These are phyloP conservation scores for Neonectria magnoliae DNA, from an alignment of 2,329 filamentous ascomycete genomes.

Conservation along the genomic window DNA sequence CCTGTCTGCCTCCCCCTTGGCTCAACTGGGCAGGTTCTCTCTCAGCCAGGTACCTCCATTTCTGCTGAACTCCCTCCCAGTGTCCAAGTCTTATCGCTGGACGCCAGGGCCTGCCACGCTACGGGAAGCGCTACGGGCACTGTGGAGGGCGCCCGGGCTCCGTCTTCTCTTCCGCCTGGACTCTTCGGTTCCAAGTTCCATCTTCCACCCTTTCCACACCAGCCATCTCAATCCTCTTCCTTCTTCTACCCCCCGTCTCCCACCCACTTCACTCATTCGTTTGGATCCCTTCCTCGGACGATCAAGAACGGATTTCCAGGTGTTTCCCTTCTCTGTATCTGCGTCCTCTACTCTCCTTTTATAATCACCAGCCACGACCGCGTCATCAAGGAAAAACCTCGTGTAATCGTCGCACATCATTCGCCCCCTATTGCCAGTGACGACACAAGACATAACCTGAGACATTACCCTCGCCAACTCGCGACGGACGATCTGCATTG, in stretches of 20 bases:
- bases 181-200: neutral
- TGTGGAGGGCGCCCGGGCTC: neutral
- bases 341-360: slow-evolving; percentile 41
- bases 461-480: slow-evolving; percentile 7
- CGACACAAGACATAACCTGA: slow-evolving; percentile 18
- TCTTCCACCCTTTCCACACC: neutral
- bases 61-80: neutral
- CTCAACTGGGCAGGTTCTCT: neutral
- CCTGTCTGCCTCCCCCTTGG: neutral
- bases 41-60: neutral
- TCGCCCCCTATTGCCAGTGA: slow-evolving; percentile 27
- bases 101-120: neutral
- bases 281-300: slow-evolving; percentile 41
- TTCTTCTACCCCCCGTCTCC: slow-evolving; percentile 42
- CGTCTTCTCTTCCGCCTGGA: neutral
- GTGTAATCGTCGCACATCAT: slow-evolving; percentile 5
- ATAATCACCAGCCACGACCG: slow-evolving; percentile 19
- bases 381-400: slow-evolving; percentile 3
- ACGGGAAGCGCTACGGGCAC: neutral
- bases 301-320: slow-evolving; percentile 41
- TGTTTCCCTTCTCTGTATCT: slow-evolving; percentile 36
- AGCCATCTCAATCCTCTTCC: slow-evolving; percentile 29
- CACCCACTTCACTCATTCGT: slow-evolving; percentile 38
- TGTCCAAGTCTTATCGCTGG: neutral
- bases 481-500: slow-evolving; percentile 32